A percentile compares a stretch with the other conserved stretches of the same genome.
Conservation (phyloP, 345 rosid genomes). For the Rhizophora apiculata region DNA sequence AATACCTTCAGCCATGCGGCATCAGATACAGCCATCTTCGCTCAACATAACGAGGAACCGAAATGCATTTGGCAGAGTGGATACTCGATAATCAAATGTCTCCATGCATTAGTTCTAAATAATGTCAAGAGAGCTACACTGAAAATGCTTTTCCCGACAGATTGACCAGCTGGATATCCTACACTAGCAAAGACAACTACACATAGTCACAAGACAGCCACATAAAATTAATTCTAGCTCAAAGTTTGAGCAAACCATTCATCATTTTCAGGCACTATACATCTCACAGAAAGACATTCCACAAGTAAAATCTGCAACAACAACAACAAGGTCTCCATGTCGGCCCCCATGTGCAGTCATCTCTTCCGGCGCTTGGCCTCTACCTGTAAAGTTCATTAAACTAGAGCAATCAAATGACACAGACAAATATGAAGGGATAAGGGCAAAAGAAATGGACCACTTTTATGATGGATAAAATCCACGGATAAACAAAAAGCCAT, state of each 20-base stretch:
- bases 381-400: constrained; percentile 39
- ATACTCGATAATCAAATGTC: constrained; percentile 3
- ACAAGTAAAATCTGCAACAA: constrained; percentile 28
- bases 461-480: background rate
- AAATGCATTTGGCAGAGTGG: background rate
- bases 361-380: constrained; percentile 64
- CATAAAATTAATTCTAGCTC: constrained; percentile 19
- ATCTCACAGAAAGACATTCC: constrained; percentile 35
- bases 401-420: background rate
- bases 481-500: background rate
- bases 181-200: constrained; percentile 13
- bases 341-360: constrained; percentile 22
- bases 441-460: background rate
- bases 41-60: background rate
- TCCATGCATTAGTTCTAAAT: background rate
- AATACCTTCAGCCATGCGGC: too few species aligned
- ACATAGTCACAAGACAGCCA: constrained; percentile 22
- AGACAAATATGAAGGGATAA: background rate
- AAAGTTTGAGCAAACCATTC: constrained; percentile 25
- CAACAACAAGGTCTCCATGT: constrained; percentile 6
- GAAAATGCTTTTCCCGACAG: constrained; percentile 5
- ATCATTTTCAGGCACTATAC: constrained; percentile 37
- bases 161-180: background rate
- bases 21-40: too few species aligned
- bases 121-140: background rate